Conservation (phyloP, 2,329 filamentous ascomycete species). For the Trichoderma sp. region DNA sequence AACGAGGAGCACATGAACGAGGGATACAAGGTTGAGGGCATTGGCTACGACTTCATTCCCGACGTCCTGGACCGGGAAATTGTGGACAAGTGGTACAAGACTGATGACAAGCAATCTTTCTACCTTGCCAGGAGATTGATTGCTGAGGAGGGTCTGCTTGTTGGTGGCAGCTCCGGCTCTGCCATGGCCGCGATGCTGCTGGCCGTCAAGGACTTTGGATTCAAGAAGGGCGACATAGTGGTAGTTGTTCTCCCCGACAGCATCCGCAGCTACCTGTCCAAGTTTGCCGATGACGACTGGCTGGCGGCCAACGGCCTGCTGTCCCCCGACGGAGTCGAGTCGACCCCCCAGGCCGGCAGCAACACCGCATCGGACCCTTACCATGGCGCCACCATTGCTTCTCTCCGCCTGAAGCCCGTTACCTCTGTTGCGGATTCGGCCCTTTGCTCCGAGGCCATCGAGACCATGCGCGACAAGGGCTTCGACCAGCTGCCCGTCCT, state of each 20-base stretch:
- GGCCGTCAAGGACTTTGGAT: constrained; percentile 71
- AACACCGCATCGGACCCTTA: constrained; percentile 63
- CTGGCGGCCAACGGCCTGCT: constrained; percentile 93
- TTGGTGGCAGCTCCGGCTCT: constrained; percentile 90
- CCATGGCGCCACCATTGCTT: constrained; percentile 71
- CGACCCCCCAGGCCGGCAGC: constrained; percentile 40
- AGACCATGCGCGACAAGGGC: constrained; percentile 96
- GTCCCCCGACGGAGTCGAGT: constrained; percentile 44
- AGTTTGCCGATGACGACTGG: constrained; percentile 99
- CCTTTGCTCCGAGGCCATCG: constrained; percentile 81
- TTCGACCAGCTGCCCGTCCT: constrained; percentile 97
- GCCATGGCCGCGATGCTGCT: constrained; percentile 79
- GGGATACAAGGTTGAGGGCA: constrained; percentile 96
- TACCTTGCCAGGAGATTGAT: constrained; percentile 86
- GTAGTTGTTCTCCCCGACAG: constrained; percentile 93
- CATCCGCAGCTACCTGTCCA: constrained; percentile 94
- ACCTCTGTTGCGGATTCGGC: constrained; percentile 73
- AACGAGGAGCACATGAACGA: constrained; percentile 80
- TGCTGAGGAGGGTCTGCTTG: constrained; percentile 87
- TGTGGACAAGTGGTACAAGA: constrained; percentile 98
- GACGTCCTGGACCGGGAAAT: constrained; percentile 78
- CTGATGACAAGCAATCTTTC: constrained; percentile 88
- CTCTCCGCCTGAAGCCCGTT: constrained; percentile 87
- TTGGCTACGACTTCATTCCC: constrained; percentile 97
- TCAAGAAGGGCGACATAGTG: constrained; percentile 79